A percentile compares a stretch with the other conserved stretches of the same genome.
phyloP scores from a whole-genome alignment of 345 rosid species.

The Populus pruinosa region DNA sequence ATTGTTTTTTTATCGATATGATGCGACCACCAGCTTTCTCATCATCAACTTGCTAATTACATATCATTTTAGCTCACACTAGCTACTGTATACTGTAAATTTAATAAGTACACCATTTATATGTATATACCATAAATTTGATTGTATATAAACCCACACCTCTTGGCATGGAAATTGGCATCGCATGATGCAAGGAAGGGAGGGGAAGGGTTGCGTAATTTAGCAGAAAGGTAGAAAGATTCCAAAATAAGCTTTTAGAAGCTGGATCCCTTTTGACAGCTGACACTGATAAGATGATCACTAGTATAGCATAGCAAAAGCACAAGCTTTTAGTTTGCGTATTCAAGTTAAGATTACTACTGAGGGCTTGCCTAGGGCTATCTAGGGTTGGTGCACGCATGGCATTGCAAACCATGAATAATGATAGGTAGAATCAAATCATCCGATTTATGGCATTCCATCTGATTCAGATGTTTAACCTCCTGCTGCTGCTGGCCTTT shows the following conservation, averaged over 20 bases:
- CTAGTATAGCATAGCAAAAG: background rate
- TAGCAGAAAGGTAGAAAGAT: background rate
- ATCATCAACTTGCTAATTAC: no score
- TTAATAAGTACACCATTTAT: no score
- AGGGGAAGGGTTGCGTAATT: background rate
- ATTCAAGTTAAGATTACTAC: slow-evolving; percentile 22
- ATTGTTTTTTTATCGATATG: no score
- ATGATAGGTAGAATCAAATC: slow-evolving; percentile 7
- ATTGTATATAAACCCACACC: no score
- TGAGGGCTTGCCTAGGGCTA: background rate
- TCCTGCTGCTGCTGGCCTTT: background rate
- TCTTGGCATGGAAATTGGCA: background rate
- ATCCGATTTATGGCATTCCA: slow-evolving; percentile 13
- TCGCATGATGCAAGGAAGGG: background rate
- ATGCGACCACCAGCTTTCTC: no score
- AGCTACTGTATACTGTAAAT: no score
- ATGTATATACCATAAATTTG: no score
- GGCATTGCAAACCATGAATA: slow-evolving; percentile 23
- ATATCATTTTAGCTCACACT: no score
- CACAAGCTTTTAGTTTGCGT: slow-evolving; percentile 35
- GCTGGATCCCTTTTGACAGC: slow-evolving; percentile 16
- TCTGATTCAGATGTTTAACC: slow-evolving; percentile 39
- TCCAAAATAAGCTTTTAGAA: background rate
- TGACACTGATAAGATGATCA: slow-evolving; percentile 48
- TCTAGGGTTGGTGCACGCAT: slow-evolving; percentile 34